Evolutionary conservation across 176 grass and related monocot species (phyloP).

Genomic region (Miscanthus lutarioriparius): DNA sequence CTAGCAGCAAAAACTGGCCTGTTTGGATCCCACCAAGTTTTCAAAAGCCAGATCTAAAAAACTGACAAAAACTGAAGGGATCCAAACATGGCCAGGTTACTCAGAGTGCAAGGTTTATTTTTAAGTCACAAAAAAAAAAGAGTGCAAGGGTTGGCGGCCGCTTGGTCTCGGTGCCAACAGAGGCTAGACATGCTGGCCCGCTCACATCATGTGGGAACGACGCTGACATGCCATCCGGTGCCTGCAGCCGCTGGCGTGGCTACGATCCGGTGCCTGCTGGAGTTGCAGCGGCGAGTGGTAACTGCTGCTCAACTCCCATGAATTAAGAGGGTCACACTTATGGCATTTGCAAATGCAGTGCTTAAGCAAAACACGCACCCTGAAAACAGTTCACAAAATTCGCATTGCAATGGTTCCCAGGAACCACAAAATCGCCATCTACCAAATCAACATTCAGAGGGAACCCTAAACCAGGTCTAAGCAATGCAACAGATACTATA

Average conservation of each 20-base stretch:
- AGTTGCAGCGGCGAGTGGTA: neutral
- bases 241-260: too few relatives aligned
- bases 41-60: too few relatives aligned
- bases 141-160: too few relatives aligned
- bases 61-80: too few relatives aligned
- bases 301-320: neutral
- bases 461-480: neutral
- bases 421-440: neutral
- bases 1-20: too few relatives aligned
- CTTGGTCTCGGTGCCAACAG: too few relatives aligned
- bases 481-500: conserved; percentile 5
- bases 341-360: neutral
- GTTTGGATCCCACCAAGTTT: too few relatives aligned
- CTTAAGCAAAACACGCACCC: conserved; percentile 4
- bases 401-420: neutral
- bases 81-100: too few relatives aligned
- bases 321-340: neutral
- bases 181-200: too few relatives aligned
- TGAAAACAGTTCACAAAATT: conserved; percentile 19
- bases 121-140: too few relatives aligned
- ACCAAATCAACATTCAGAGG: neutral
- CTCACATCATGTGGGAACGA: too few relatives aligned
- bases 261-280: neutral
- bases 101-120: too few relatives aligned
- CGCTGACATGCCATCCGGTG: neutral